Percentiles rank a stretch among this genome's conserved stretches.
Conservation (phyloP, 371 early-diverging fungal species). For the Lichtheimia ramosa region DNA sequence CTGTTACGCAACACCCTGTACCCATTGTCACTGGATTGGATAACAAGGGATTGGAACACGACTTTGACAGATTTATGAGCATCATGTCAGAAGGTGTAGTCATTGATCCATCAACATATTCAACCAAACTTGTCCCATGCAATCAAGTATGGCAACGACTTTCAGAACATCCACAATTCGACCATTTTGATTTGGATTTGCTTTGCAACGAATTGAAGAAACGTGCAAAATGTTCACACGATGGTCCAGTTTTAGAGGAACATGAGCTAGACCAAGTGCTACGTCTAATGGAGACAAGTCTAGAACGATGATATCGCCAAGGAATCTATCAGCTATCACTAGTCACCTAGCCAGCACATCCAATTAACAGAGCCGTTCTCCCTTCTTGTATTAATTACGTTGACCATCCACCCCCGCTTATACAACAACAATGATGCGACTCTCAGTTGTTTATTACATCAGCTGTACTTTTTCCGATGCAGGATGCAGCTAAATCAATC, state of each 20-base stretch:
- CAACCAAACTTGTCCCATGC: slow-evolving; percentile 13
- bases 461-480: no score
- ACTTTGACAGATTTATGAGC: slow-evolving; percentile 10
- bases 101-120: slow-evolving; percentile 4
- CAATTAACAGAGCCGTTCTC: neutral
- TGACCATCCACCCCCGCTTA: neutral
- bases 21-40: slow-evolving; percentile 36
- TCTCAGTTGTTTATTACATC: no score
- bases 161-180: slow-evolving; percentile 52
- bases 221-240: slow-evolving; percentile 61
- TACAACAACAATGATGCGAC: neutral
- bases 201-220: slow-evolving; percentile 59
- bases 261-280: slow-evolving; percentile 37
- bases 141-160: slow-evolving; percentile 47
- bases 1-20: slow-evolving; percentile 35
- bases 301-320: slow-evolving; percentile 5
- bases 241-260: slow-evolving; percentile 48
- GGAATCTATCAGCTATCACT: neutral
- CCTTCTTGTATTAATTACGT: neutral
- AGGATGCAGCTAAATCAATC: slow-evolving; percentile 5
- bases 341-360: neutral
- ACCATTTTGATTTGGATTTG: slow-evolving; percentile 56
- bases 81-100: slow-evolving; percentile 13
- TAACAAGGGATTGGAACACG: slow-evolving; percentile 1
- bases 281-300: slow-evolving; percentile 13